Base-by-base conservation (phyloP, 1,284 basidiomycete genomes). In the Cryptococcus deneoformans region DNA sequence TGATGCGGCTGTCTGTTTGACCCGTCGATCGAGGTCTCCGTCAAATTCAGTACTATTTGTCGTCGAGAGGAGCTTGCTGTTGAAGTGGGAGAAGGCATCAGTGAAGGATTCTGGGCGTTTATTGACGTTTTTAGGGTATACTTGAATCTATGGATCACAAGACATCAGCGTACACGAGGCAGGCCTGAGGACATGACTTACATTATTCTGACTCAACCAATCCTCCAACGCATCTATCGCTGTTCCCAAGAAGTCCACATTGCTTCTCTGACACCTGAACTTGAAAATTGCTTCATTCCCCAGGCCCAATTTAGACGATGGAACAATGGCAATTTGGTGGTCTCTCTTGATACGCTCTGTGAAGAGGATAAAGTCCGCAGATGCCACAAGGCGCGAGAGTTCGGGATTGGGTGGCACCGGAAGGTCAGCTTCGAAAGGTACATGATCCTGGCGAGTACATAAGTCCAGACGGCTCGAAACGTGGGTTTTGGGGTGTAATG, bases 351-450 rank as follows among this genome's bases (percentile, higher is more conserved):
- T 84, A 60, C 88, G 86, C 67, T 98, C 93, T 14, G 72, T 68
- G 64, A 98, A 87, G 29, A 85, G 83, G 48, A 81, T 81, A 75
- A 95, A 98, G 50, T 97, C 93, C 20, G 86, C 79, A 6, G 88
- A 88, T 34, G 83, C 77, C 69, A 87, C 86, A 38, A 95, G 80
- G 35, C 85, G 82, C 2, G 86, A 83, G 10, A 98, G 81, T 58
- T 95, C 92, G 6, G 84, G 78, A 67, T 86, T 88, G 14, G 89
- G 87, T 8, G 94, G 92, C 20, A 97, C 86, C 50, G 89, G 85
- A 84, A 95, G 89, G 71, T 97, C 93, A 24, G 93, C 93, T 75
- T 98, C 95, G 71, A 97, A 96, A 0, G 95, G 95, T 55, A 99
- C 92, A 70, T 96, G 92, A 71, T 96, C 91, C 90, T 92, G 59